Evolutionary conservation across 2,329 filamentous ascomycete species (phyloP), one percentile per base, ranked within the genome.

Genomic region (Botryotinia calthae): DNA sequence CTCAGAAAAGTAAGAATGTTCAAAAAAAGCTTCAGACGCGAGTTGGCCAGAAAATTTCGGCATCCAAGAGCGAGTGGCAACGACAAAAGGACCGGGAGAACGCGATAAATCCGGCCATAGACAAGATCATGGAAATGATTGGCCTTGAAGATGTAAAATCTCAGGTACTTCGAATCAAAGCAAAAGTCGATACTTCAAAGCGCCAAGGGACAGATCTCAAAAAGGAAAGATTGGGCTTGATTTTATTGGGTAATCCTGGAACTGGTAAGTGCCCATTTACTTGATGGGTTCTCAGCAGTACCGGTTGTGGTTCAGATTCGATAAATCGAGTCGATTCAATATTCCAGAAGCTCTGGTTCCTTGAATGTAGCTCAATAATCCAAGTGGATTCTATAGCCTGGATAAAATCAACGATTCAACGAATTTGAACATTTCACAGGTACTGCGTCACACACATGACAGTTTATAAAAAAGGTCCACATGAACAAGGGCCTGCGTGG

Each of bases 171-270:
- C 77, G 78, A 0, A 88, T 92, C 78, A 93, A 93, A 76, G 81
- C 83, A 0, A 87, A 85, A 61, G 85, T 93, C 0, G 91, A 94
- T 56, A 87, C 85, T 0, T 81, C 84, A 0, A 77, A 89, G 0
- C 84, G 89, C 0, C 92, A 94, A 78, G 82, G 82, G 0, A 81
- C 87, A 0, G 84, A 88, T 1, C 79, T 92, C 0, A 82, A 81
- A 0, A 81, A 83, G 0, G 89, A 93, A 74, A 83, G 92, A 1
- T 89, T 91, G 69, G 87, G 90, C 12, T 86, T 87, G 1, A 85
- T 86, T 0, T 81, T 95, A 4, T 81, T 94, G 0, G 92, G 92
- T 0, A 95, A 94, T 76, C 92, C 92, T 0, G 92, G 93, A 5
- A 94, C 92, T 72, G 91, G 90, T 87, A 81, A 75, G 81, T 71